Evolutionary conservation across 257 asterid species (phyloP).

Genomic region (Solanum chiquidenum): DNA sequence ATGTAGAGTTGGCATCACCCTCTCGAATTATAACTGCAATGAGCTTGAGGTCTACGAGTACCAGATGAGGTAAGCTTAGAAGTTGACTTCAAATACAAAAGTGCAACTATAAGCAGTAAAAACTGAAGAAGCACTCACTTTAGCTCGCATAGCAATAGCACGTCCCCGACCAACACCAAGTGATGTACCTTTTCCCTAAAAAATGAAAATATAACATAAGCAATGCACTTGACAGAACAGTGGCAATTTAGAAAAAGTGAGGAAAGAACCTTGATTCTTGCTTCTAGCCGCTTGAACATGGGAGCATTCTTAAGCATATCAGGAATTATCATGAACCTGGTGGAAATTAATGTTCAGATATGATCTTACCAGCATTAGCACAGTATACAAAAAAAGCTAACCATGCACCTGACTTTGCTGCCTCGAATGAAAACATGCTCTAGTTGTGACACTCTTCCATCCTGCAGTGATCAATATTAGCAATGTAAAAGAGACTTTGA

Average conservation of each 20-base stretch:
- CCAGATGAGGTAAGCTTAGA: not conserved
- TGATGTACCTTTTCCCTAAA: conserved; percentile 87
- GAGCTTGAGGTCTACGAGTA: not conserved
- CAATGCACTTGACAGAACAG: not conserved
- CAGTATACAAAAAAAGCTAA: not conserved
- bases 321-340: conserved; percentile 96
- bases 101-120: not conserved
- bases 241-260: not conserved
- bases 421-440: conserved; percentile 98
- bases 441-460: conserved; percentile 83
- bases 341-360: not conserved
- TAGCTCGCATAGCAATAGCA: conserved; percentile 93
- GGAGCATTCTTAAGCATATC: conserved; percentile 99
- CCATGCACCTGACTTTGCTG: conserved; percentile 81
- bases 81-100: not conserved
- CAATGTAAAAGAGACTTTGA: not conserved
- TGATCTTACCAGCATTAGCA: not conserved
- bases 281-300: conserved; percentile 90
- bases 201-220: conserved; percentile 15
- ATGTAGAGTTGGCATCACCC: not conserved
- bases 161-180: conserved; percentile 99
- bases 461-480: conserved; percentile 31
- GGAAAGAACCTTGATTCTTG: conserved; percentile 77
- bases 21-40: not conserved
- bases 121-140: conserved; percentile 34